Evolutionary conservation across 129 eudicot genomes (phyloP).

Genomic region (Erigeron canadensis): DNA sequence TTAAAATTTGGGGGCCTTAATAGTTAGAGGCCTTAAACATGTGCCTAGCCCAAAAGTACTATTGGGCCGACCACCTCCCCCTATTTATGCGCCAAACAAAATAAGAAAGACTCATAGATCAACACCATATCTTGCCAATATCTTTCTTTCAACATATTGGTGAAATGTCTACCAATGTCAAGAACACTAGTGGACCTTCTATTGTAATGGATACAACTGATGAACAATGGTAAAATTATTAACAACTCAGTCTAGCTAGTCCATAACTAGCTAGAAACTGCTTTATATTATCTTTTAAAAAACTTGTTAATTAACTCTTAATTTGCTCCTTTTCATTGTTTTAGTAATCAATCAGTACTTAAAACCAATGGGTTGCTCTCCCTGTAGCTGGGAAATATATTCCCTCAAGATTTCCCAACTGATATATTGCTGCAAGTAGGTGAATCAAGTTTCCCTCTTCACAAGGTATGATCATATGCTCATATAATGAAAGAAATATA

Average conservation of each 20-base stretch:
- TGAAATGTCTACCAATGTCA: conserved; percentile 41
- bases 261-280: neutral
- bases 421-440: conserved; percentile 67
- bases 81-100: too few relatives aligned
- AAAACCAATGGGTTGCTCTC: too few relatives aligned
- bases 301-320: neutral
- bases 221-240: conserved; percentile 35
- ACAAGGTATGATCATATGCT: conserved; percentile 54
- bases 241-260: neutral
- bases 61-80: too few relatives aligned
- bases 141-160: conserved; percentile 10
- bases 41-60: too few relatives aligned
- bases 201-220: too few relatives aligned
- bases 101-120: neutral
- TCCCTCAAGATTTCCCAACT: conserved; percentile 67
- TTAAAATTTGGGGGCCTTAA: too few relatives aligned
- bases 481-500: too few relatives aligned
- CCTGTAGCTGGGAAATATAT: too few relatives aligned
- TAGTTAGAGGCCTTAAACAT: too few relatives aligned
- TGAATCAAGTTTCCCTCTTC: conserved; percentile 64
- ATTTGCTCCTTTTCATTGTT: neutral
- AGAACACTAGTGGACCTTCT: conserved; percentile 40
- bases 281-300: neutral
- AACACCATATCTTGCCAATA: conserved; percentile 15
- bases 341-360: too few relatives aligned